These are phyloP conservation scores for Jasminum sambac DNA, from an alignment of 257 asterid species.

Conservation along the genomic window DNA sequence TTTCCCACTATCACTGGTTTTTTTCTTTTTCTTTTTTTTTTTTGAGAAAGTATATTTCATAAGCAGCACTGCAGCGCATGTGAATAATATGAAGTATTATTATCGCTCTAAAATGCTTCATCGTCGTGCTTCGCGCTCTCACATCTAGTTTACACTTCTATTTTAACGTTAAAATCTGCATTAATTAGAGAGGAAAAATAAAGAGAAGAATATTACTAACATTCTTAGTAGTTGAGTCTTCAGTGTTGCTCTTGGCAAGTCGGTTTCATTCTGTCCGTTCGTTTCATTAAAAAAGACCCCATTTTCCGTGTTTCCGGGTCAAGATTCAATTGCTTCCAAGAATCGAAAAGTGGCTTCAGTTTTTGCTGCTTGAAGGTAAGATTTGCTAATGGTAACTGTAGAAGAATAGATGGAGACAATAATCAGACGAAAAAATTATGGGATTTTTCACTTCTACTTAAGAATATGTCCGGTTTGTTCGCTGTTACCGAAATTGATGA, in stretches of 20 bases:
- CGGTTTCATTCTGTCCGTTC: constrained; percentile 32
- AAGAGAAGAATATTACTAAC: constrained; percentile 1
- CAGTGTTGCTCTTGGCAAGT: constrained; percentile 24
- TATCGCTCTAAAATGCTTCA: too few species aligned
- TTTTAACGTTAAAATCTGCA: constrained; percentile 29
- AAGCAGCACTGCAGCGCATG: too few species aligned
- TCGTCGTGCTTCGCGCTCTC: too few species aligned
- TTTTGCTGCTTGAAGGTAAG: constrained; percentile 19
- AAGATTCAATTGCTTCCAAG: constrained; percentile 18
- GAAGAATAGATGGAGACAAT: not conserved
- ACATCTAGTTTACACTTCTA: constrained; percentile 8
- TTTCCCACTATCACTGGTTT: too few species aligned
- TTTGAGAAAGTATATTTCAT: too few species aligned
- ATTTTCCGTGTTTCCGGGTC: constrained; percentile 46
- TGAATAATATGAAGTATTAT: too few species aligned
- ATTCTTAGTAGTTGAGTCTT: not conserved
- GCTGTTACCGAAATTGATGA: constrained; percentile 18
- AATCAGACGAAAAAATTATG: not conserved
- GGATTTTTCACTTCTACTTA: constrained; percentile 13
- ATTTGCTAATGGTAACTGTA: constrained; percentile 18
- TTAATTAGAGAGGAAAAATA: not conserved
- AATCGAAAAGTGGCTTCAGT: constrained; percentile 5
- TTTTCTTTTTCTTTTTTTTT: too few species aligned
- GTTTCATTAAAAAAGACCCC: constrained; percentile 34
- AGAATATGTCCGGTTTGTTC: constrained; percentile 6